Evolutionary conservation across 75 land plant species (phyloP).

Genomic region (Chamaecyparis obtusa): DNA sequence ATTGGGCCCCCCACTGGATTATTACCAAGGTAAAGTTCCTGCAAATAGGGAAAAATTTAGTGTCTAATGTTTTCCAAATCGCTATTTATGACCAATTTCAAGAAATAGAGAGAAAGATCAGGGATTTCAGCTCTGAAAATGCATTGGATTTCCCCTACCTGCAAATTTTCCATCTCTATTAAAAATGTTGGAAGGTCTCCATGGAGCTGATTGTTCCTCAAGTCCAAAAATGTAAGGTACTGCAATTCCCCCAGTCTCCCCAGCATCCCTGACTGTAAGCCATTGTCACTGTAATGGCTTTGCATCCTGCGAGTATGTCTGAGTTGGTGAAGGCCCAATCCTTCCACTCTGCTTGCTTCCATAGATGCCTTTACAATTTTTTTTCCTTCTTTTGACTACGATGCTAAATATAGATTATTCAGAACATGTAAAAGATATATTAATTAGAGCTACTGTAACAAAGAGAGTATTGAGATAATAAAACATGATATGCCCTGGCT

Average conservation of each 20-base stretch:
- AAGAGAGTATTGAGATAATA: too few relatives aligned
- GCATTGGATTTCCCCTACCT: neutral
- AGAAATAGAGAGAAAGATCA: constrained; percentile 30
- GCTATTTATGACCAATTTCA: constrained; percentile 27
- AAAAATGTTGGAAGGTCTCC: constrained; percentile 2
- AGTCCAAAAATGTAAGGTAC: constrained; percentile 7
- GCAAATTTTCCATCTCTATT: neutral
- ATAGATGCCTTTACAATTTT: too few relatives aligned
- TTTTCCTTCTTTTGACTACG: too few relatives aligned
- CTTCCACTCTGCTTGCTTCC: too few relatives aligned
- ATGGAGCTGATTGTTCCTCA: constrained; percentile 13
- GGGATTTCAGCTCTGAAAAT: neutral
- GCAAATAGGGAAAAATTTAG: constrained; percentile 25
- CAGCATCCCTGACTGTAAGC: constrained; percentile 6
- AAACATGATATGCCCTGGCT: too few relatives aligned
- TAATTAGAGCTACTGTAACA: too few relatives aligned
- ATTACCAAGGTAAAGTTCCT: constrained; percentile 18
- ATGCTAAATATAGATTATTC: too few relatives aligned
- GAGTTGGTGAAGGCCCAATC: too few relatives aligned
- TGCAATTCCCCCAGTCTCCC: constrained; percentile 3
- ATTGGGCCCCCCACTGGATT: constrained; percentile 21
- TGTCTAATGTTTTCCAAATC: constrained; percentile 18
- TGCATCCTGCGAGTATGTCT: too few relatives aligned
- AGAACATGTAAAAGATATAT: too few relatives aligned
- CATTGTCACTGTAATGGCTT: too few relatives aligned